A percentile compares a stretch with the other conserved stretches of the same genome.
phyloP scores from a whole-genome alignment of 2,329 filamentous ascomycete species.

The Sphaerulina populicola region DNA sequence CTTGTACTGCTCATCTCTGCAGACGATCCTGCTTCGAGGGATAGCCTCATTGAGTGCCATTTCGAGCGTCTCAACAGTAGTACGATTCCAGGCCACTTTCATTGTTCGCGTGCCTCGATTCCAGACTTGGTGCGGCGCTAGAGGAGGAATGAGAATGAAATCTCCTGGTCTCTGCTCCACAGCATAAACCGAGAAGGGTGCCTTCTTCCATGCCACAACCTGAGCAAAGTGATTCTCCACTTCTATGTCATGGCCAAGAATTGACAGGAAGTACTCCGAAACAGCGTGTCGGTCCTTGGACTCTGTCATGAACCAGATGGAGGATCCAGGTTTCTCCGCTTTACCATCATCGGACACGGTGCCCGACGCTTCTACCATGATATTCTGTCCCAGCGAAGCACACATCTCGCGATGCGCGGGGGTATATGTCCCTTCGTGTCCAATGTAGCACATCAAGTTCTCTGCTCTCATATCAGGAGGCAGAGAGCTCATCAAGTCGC shows the following conservation, averaged over 20 bases:
- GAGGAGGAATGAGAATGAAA: conserved; percentile 83
- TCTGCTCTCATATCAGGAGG: conserved; percentile 81
- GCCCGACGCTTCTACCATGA: conserved; percentile 87
- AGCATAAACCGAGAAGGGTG: conserved; percentile 84
- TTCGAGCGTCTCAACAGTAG: conserved; percentile 81
- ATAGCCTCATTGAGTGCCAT: conserved; percentile 79
- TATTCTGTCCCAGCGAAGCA: conserved; percentile 88
- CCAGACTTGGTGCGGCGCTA: conserved; percentile 97
- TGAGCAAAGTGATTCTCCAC: conserved; percentile 96
- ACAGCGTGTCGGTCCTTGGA: conserved; percentile 84
- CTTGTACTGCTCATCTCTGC: conserved; percentile 96
- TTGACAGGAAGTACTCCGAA: conserved; percentile 86
- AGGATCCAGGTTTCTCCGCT: conserved; percentile 66
- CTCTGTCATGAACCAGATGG: conserved; percentile 98
- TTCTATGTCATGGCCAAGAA: conserved; percentile 90
- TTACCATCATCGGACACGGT: conserved; percentile 60
- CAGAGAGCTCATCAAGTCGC: conserved; percentile 91
- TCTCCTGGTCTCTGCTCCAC: conserved; percentile 87
- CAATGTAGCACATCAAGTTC: conserved; percentile 97
- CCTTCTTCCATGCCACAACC: conserved; percentile 89
- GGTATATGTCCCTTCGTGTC: conserved; percentile 94
- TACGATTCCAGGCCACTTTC: conserved; percentile 97
- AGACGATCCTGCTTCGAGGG: conserved; percentile 80
- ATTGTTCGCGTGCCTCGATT: conserved; percentile 91
- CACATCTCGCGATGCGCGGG: conserved; percentile 97